Conservation (phyloP, 768 basidiomycete genomes). For the Galerina marginata region DNA sequence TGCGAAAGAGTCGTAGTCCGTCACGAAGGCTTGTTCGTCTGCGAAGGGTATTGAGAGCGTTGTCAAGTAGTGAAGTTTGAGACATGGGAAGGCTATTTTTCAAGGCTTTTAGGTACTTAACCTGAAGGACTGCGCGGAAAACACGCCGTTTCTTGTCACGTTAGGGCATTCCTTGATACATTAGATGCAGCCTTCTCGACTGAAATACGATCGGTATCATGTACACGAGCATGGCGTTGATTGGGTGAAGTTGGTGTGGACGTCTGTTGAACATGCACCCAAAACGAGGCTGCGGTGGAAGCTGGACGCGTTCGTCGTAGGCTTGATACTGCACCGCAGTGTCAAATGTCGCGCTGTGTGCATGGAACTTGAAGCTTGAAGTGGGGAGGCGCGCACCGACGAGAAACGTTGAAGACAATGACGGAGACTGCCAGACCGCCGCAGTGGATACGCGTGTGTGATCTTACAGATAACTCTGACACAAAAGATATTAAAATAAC, state of each 20-base stretch:
- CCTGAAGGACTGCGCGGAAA: conserved; percentile 42
- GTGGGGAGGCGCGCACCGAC: background rate
- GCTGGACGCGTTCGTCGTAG: conserved; percentile 12
- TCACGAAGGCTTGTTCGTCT: conserved; percentile 38
- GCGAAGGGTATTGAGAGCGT: conserved; percentile 39
- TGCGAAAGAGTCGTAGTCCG: conserved; percentile 31
- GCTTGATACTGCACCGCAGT: conserved; percentile 20
- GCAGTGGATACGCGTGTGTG: background rate
- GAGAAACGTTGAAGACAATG: background rate
- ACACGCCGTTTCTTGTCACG: conserved; percentile 42
- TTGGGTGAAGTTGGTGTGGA: conserved; percentile 17
- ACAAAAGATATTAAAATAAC: conserved; percentile 12
- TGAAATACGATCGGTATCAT: conserved; percentile 37
- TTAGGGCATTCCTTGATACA: conserved; percentile 27
- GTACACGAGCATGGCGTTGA: conserved; percentile 28
- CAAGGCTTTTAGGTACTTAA: conserved; percentile 41
- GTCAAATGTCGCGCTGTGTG: conserved; percentile 1
- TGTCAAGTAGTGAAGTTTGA: conserved; percentile 43
- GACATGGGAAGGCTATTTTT: conserved; percentile 35
- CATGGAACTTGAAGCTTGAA: background rate
- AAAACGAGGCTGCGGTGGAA: conserved; percentile 32
- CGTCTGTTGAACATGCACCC: conserved; percentile 25
- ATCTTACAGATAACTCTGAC: conserved; percentile 6
- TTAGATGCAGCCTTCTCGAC: conserved; percentile 25
- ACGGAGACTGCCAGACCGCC: background rate